Evolutionary conservation across 1,139 yeast genomes (phyloP), one percentile per base, ranked within the genome.

Genomic region (Citeromyces siamensis): DNA sequence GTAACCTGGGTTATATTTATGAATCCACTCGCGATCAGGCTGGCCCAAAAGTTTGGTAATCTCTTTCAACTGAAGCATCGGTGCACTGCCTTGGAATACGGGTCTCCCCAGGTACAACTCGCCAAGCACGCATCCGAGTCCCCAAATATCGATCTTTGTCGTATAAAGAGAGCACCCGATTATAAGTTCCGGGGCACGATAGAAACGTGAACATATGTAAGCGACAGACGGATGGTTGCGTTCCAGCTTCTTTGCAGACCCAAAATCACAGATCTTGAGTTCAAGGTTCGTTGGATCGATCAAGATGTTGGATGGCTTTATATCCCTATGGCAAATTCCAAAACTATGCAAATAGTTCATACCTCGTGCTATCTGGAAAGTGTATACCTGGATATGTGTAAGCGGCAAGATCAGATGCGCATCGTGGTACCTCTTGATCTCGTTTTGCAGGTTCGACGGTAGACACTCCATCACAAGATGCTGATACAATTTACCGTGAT

Each of bases 81-180:
- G 84, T 37, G 78, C 76, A 48, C 73, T 78, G 37, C 93, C 93
- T 59, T 80, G 90, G 59, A 82, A 82, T 17, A 82, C 77, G 3
- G 90, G 85, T 52, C 75, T 78, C 22, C 90, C 88, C 49, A 80
- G 64, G 44, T 79, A 68, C 88, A 82, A 80, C 55, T 82, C 93
- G 14, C 90, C 90, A 45, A 81, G 62, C 7, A 81, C 90, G 64
- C 94, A 82, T 1, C 94, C 94, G 39, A 80, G 62, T 1, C 90
- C 90, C 94, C 94, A 82, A 41, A 80, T 74, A 53, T 82, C 94
- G 41, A 82, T 80, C 50, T 79, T 81, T 6, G 90, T 79, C 2
- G 86, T 70, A 51, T 82, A 82, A 37, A 73, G 64, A 32, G 81
- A 71, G 49, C 85, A 79, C 1, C 90, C 94, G 42, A 81, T 75